Evolutionary conservation across 1,284 basidiomycete genomes (phyloP).

Genomic region (Leccinum subatratum): DNA sequence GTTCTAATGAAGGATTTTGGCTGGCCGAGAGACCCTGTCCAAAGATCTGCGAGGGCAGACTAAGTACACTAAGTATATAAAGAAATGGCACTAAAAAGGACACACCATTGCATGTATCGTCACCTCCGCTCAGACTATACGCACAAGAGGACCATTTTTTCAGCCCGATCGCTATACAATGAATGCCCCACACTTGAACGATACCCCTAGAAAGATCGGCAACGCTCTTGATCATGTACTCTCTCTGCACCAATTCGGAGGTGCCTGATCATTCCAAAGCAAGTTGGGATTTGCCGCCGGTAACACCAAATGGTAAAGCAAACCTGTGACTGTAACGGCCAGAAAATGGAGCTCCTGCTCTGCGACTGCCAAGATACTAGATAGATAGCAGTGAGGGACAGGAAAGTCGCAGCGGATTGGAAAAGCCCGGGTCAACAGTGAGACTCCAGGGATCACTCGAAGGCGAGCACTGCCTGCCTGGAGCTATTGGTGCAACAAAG

Average conservation of each 20-base stretch:
- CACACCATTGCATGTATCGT: conserved; percentile 53
- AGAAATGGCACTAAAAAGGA: conserved; percentile 7
- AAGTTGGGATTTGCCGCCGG: conserved; percentile 49
- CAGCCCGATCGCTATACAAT: conserved; percentile 64
- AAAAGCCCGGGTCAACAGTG: conserved; percentile 57
- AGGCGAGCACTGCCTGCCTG: no score
- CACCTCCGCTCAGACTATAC: conserved; percentile 57
- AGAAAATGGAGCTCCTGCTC: conserved; percentile 66
- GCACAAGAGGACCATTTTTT: conserved; percentile 68
- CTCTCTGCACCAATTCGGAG: conserved; percentile 61
- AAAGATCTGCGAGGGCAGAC: conserved; percentile 45
- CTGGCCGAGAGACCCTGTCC: conserved; percentile 62
- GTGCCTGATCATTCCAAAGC: conserved; percentile 54
- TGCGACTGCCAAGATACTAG: conserved; percentile 38
- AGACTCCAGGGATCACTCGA: conserved; percentile 31
- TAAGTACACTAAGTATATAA: conserved; percentile 9
- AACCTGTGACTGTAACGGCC: conserved; percentile 62
- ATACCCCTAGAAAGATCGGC: conserved; percentile 43
- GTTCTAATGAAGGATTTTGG: conserved; percentile 60
- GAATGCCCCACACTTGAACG: conserved; percentile 68
- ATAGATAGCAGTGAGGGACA: conserved; percentile 65
- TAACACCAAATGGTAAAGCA: conserved; percentile 71
- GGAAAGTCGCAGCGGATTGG: conserved; percentile 78
- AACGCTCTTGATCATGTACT: conserved; percentile 55
- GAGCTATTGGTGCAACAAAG: no score